phyloP scores from a whole-genome alignment of 495 filamentous ascomycete species.

The Aspergillus nanangensis region DNA sequence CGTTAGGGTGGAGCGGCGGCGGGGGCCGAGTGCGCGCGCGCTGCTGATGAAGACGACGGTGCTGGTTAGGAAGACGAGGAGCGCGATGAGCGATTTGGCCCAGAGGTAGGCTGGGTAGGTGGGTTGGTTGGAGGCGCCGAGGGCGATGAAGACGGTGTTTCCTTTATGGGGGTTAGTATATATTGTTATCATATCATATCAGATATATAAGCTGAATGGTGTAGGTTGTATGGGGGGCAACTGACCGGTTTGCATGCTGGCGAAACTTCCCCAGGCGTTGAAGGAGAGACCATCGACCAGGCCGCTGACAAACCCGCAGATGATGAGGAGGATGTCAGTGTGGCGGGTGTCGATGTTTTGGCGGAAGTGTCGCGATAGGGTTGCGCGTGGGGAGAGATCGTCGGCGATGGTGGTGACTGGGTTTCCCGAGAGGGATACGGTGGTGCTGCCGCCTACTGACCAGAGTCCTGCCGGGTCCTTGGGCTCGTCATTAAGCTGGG shows the following conservation, averaged over 20 bases:
- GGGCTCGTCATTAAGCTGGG: constrained; percentile 7
- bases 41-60: constrained; percentile 33
- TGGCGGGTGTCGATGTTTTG: constrained; percentile 19
- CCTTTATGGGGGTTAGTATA: constrained; percentile 16
- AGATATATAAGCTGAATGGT: no score
- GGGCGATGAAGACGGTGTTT: constrained; percentile 37
- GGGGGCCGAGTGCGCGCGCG: constrained; percentile 21
- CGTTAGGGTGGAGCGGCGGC: constrained; percentile 47
- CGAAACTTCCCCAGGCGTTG: constrained; percentile 51
- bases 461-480: constrained; percentile 18
- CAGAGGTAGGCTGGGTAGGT: constrained; percentile 33
- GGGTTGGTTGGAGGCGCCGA: constrained; percentile 34
- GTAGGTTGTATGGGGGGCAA: not conserved
- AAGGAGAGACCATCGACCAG: constrained; percentile 37
- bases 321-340: constrained; percentile 31
- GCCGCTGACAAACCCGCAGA: constrained; percentile 35
- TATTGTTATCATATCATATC: no score
- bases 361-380: constrained; percentile 14
- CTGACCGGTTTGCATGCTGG: constrained; percentile 55
- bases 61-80: constrained; percentile 27
- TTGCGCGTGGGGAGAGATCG: constrained; percentile 9
- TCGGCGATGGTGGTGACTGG: constrained; percentile 9
- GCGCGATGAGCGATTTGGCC: constrained; percentile 38
- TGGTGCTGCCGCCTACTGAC: constrained; percentile 22
- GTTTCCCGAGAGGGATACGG: constrained; percentile 19